These are phyloP conservation scores for Pulchroboletus neoregius DNA, from an alignment of 1,284 basidiomycete species.

Conservation along the genomic window DNA sequence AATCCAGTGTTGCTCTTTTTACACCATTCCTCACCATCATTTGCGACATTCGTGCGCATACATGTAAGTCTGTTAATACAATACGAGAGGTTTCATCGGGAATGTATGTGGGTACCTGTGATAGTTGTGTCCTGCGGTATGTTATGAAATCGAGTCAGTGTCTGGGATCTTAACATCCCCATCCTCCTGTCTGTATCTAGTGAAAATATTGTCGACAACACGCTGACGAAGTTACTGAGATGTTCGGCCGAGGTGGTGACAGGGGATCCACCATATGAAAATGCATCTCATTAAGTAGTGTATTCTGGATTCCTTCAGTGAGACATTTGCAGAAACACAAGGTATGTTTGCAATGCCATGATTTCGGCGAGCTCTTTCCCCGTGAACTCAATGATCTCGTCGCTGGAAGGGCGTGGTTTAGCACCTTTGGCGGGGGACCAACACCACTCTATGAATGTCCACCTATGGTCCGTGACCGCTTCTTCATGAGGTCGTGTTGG, in stretches of 20 bases:
- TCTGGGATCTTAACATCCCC: too few relatives aligned
- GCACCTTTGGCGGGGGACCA: neutral
- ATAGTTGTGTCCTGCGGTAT: too few relatives aligned
- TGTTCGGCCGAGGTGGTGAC: too few relatives aligned
- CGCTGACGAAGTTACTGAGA: too few relatives aligned
- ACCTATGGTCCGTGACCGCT: neutral
- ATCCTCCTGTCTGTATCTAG: too few relatives aligned
- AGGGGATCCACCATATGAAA: too few relatives aligned
- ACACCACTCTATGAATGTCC: neutral
- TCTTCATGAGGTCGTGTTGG: neutral
- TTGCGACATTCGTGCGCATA: neutral
- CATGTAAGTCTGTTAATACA: conserved; percentile 5
- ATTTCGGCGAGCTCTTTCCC: neutral
- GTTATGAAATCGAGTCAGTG: too few relatives aligned
- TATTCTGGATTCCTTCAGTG: too few relatives aligned
- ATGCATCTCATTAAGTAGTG: too few relatives aligned
- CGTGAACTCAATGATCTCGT: neutral
- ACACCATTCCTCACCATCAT: neutral
- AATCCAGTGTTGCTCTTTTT: neutral
- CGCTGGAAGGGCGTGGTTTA: neutral
- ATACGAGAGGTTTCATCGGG: neutral
- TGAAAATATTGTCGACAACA: too few relatives aligned
- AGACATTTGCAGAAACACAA: too few relatives aligned
- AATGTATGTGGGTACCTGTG: neutral
- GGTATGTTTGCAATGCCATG: too few relatives aligned